Base-by-base conservation (phyloP, 73 alveolate genomes). In the Stentor coeruleus region DNA sequence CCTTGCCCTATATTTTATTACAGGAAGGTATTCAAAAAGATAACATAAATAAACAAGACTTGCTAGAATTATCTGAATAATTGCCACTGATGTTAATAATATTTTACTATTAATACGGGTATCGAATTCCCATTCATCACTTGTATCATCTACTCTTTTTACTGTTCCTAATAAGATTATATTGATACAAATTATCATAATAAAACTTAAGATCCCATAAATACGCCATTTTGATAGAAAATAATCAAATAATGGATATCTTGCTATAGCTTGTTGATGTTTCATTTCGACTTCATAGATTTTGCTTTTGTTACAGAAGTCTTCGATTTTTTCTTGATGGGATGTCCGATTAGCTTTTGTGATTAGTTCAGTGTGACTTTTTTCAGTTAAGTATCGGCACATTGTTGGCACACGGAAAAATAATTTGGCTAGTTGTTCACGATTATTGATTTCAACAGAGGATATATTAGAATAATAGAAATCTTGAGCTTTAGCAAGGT, bases 281-380 rank as follows among this genome's bases (percentile, higher is more conserved):
- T 36, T 20, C 83, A 75, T 75, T 39, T 75, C 83, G 6, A 75
- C 83, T 2, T 75, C 83, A 37, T 40, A 75, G 14, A 39, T 15
- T 2, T 35, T 75, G 72, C 74, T 75, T 75, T 35, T 75, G 39
- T 75, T 40, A 1, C 33, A n/a, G 39, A 75, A 75, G 38, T 75
- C 83, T 6, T 75, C 83, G 6, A 75, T 75, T 40, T 75, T 75
- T 35, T 75, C 83, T 37, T 75, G 72, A 40, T 75, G 58, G 0
- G 83, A 75, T 1, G n/a, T 38, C 6, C 59, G 41, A 35, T n/a
- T 40, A 6, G 58, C 59, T 38, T 75, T 40, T 6, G 26, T n/a
- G 20, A 75, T 1, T 33, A 75, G 37, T 14, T 40, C 72, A 36
- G 33, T 40, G 0, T 39, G 59, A 39, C 80, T 15, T 33, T 75